A percentile compares a stretch with the other conserved stretches of the same genome.
Evolutionary conservation across 192 early-diverging fungal genomes (phyloP).

Genomic region (Umbelopsis sp.): DNA sequence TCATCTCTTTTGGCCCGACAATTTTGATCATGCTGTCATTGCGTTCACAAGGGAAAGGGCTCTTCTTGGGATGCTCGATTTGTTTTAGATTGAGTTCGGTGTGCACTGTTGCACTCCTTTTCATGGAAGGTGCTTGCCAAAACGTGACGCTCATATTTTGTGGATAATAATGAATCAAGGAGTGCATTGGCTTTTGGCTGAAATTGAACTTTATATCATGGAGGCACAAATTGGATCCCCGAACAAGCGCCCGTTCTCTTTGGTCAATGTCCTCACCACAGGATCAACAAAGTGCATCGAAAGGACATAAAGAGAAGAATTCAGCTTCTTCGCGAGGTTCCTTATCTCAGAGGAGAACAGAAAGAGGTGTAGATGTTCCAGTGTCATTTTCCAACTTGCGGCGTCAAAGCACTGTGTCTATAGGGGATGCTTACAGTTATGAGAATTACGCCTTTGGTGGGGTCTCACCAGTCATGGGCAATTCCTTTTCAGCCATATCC

Average conservation of each 20-base stretch:
- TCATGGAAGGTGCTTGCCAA: conserved; percentile 11
- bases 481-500: conserved; percentile 25
- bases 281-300: background rate
- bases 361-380: conserved; percentile 37
- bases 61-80: conserved; percentile 7
- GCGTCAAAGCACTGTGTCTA: conserved; percentile 2
- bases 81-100: conserved; percentile 6
- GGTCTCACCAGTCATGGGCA: conserved; percentile 32
- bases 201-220: background rate
- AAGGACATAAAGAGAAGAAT: background rate
- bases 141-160: conserved; percentile 7
- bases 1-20: conserved; percentile 19
- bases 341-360: conserved; percentile 31
- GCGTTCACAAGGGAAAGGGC: conserved; percentile 4
- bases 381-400: conserved; percentile 32
- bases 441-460: conserved; percentile 33
- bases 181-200: background rate
- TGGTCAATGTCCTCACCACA: conserved; percentile 17
- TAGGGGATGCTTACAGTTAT: conserved; percentile 22
- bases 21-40: conserved; percentile 6
- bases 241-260: background rate
- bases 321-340: conserved; percentile 16
- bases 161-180: background rate
- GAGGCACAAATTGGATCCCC: background rate
- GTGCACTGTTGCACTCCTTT: conserved; percentile 3